Evolutionary conservation across 129 eudicot genomes (phyloP).

Genomic region (Artemisia annua): DNA sequence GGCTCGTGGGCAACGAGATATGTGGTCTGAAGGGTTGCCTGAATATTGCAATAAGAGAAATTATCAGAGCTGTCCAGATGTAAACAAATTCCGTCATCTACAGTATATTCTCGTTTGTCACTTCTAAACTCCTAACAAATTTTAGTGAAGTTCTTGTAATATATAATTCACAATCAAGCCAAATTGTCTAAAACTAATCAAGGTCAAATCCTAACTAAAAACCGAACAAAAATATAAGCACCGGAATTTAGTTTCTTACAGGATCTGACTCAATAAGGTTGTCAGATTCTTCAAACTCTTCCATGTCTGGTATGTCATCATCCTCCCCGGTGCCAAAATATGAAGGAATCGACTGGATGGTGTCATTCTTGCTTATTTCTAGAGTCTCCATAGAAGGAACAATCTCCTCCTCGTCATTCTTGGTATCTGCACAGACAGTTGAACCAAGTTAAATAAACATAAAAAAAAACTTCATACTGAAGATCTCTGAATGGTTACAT

Average conservation of each 20-base stretch:
- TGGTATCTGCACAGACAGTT: constrained; percentile 48
- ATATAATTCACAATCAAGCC: too few relatives aligned
- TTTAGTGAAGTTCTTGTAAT: background rate
- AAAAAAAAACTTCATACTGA: background rate
- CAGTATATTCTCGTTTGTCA: background rate
- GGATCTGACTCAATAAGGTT: constrained; percentile 83
- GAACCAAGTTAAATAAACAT: constrained; percentile 8
- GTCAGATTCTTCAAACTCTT: constrained; percentile 78
- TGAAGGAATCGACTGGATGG: constrained; percentile 74
- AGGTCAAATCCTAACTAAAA: background rate
- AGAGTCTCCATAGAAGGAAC: constrained; percentile 88
- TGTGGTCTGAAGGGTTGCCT: constrained; percentile 86
- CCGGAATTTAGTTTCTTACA: constrained; percentile 44
- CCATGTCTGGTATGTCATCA: constrained; percentile 91
- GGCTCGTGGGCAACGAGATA: constrained; percentile 97
- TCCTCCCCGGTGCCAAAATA: constrained; percentile 84
- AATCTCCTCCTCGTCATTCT: constrained; percentile 63
- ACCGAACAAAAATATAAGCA: constrained; percentile 7
- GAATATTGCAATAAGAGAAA: constrained; percentile 27
- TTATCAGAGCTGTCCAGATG: constrained; percentile 15
- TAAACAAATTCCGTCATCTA: background rate
- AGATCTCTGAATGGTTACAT: constrained; percentile 6
- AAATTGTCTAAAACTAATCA: background rate
- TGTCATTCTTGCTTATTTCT: constrained; percentile 69
- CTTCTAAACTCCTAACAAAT: background rate